These are phyloP conservation scores for Epicoccum nigrum DNA, from an alignment of 2,329 filamentous ascomycete species.

Conservation along the genomic window DNA sequence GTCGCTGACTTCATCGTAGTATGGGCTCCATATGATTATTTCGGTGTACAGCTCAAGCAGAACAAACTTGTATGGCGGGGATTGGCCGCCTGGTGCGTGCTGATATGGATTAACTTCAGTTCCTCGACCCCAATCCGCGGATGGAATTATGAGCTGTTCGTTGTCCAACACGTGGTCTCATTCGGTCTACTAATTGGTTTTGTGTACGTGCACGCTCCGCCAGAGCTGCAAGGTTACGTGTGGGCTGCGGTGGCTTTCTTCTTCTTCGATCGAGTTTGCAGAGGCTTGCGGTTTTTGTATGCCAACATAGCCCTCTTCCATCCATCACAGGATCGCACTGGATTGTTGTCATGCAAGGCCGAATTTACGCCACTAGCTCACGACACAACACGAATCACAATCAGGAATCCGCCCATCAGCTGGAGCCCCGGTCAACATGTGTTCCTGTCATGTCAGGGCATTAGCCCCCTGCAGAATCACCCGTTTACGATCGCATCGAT, in stretches of 20 bases:
- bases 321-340: constrained; percentile 34
- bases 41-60: constrained; percentile 63
- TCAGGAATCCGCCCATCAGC: constrained; percentile 60
- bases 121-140: constrained; percentile 68
- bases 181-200: constrained; percentile 68
- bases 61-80: constrained; percentile 72
- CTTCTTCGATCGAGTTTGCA: constrained; percentile 66
- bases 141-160: constrained; percentile 72
- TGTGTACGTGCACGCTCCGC: constrained; percentile 67
- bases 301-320: constrained; percentile 51
- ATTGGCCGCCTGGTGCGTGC: constrained; percentile 68
- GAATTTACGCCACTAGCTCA: constrained; percentile 57
- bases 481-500: constrained; percentile 68
- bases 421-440: constrained; percentile 70
- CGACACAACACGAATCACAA: constrained; percentile 62
- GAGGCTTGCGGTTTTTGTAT: constrained; percentile 48
- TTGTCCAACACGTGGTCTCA: constrained; percentile 69
- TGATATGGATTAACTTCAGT: constrained; percentile 69
- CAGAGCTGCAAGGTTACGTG: constrained; percentile 64
- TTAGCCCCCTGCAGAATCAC: constrained; percentile 66
- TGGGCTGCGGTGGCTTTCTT: constrained; percentile 70
- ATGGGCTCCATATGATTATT: constrained; percentile 66
- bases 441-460: constrained; percentile 63
- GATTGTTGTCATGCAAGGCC: constrained; percentile 47
- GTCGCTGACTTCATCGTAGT: constrained; percentile 44